Base-by-base conservation (phyloP, 2,329 filamentous ascomycete species). In the Fusarium euwallaceae region DNA sequence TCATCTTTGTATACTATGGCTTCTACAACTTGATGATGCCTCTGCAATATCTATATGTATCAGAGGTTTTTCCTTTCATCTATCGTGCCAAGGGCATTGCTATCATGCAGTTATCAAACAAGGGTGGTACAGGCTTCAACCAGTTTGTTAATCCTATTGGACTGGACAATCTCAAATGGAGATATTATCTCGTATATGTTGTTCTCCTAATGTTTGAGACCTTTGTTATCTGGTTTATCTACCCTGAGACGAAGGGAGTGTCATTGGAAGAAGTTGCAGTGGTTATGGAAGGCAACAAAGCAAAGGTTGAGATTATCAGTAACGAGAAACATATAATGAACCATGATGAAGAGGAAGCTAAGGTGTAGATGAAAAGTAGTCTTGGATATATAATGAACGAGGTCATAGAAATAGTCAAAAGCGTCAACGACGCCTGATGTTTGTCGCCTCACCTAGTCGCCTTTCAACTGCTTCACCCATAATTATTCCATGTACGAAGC, bases 1-100 rank as follows among this genome's bases (percentile, higher is more conserved):
- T 83, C 37, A 76, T 85, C 1, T 85, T 85, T 32, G 78, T 84
- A 24, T 85, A 81, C 66, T 82, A 81, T n/a, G 78, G 79, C 9
- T 80, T 80, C 60, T 84, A 83, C 61, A 80, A 82, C 41, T 77
- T 83, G 12, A 76, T 75, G 7, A 81, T 77, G 1, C 73, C 81
- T 7, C 74, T 84, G 22, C 67, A 82, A 14, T 66, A 80, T 37
- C 69, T 78, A 12, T 80, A 80, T 27, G 72, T 73, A 2, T 72
- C 74, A 4, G 80, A 82, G 51, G 80, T 81, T 27, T 72, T 78
- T 3, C 80, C 74, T 6, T 77, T 69, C 4, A 69, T 71, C 16
- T 69, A 75, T 9, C 68, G 75, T 22, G 63, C 74, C 11, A 75
- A 73, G 43, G 75, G 75, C 29, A 69, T 75, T 32, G 70, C 70